phyloP scores from a whole-genome alignment of 2,329 filamentous ascomycete species.

The Arthrobotrys pseudoclavata region DNA sequence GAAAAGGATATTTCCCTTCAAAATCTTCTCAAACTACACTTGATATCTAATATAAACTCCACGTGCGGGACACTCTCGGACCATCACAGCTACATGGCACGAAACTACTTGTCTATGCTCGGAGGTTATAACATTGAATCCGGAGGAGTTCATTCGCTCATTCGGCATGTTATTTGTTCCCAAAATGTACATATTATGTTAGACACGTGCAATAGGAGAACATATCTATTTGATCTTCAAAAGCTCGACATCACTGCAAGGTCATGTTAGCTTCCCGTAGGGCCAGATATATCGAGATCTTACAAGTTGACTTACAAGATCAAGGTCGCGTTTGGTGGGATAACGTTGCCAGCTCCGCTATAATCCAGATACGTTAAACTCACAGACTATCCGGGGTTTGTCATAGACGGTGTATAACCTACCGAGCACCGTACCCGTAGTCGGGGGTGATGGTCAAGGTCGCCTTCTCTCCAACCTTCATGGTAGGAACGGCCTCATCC shows the following conservation, averaged over 20 bases:
- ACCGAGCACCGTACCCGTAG: slow-evolving; percentile 53
- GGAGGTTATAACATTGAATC: not conserved
- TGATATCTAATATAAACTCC: not conserved
- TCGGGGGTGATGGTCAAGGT: slow-evolving; percentile 81
- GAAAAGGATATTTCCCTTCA: slow-evolving; percentile 55
- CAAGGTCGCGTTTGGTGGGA: slow-evolving; percentile 80
- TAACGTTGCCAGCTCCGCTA: slow-evolving; percentile 83
- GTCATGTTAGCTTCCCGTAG: slow-evolving; percentile 3
- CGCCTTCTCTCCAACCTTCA: slow-evolving; percentile 92
- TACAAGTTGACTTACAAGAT: slow-evolving; percentile 79
- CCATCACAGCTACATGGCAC: not conserved
- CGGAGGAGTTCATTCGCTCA: not conserved
- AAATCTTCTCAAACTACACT: slow-evolving; percentile 27
- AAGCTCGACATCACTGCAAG: slow-evolving; percentile 61
- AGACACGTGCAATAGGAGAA: too few relatives aligned
- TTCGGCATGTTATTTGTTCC: not conserved
- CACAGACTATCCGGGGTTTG: not conserved
- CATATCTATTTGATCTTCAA: slow-evolving; percentile 46
- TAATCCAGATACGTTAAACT: slow-evolving; percentile 10
- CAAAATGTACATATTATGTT: not conserved
- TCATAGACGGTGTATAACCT: not conserved
- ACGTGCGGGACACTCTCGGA: not conserved
- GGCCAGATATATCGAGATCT: too few relatives aligned
- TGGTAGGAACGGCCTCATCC: slow-evolving; percentile 84
- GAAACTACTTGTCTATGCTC: not conserved